Base-by-base conservation (phyloP, 768 basidiomycete genomes). In the Lentinula guzmanii region DNA sequence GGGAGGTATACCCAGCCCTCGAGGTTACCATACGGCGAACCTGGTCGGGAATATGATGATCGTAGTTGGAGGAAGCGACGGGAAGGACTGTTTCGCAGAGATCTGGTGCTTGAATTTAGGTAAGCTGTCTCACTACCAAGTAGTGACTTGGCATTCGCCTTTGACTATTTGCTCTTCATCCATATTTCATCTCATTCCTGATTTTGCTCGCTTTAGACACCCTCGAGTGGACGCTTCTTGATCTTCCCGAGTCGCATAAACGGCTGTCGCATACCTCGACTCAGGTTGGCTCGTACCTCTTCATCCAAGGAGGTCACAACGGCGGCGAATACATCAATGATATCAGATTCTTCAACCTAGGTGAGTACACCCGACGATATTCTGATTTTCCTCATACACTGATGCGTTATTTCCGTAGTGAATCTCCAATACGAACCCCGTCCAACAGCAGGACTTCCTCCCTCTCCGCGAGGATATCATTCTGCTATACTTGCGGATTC, bases 11-110 rank as follows among this genome's bases (percentile, higher is more conserved):
- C 78, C 58, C 89, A 91, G 1, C 73, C 77, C 87, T 18, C 79
- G 92, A 60, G 95, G 95, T 0, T 98, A 98, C 68, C 95, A 97
- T 72, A 90, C 92, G 0, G 90, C 93, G 39, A 95, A 93, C 69
- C 76, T 97, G 33, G 83, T 96, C 5, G 87, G 88, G 33, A 86
- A 89, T 65, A 82, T 89, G 61, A 94, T 96, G 89, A 80, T 98
- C 50, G 78, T 98, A 34, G 79, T 94, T 33, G 96, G 96, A 1
- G 95, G 96, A 1, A 93, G 92, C 65, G 94, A 97, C 70, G 94
- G 94, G 3, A 83, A 83, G 60, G 89, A 92, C 64, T 91, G 89
- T 60, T 97, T 95, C 69, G 86, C 85, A 13, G 93, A 97, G 69
- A 82, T 98, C 0, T 95, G 91, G 86, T 86, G 87, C 64, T 72